phyloP scores from a whole-genome alignment of 1,284 basidiomycete species.

The Apiotrichum sp. region DNA sequence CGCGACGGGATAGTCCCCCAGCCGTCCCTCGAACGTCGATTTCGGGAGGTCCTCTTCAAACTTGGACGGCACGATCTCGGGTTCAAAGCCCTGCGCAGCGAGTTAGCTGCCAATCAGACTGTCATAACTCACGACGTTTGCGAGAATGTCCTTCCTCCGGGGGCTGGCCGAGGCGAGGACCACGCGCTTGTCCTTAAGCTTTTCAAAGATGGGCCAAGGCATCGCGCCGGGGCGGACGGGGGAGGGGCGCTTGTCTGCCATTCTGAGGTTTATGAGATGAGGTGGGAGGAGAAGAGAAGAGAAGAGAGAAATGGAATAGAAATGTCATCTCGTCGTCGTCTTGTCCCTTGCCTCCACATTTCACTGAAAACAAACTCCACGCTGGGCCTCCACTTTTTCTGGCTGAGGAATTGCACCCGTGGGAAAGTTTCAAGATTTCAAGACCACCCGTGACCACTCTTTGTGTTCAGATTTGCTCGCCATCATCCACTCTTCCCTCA shows the following conservation, averaged over 20 bases:
- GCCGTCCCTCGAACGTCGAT: conserved; percentile 60
- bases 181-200: conserved; percentile 63
- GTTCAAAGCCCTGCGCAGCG: conserved; percentile 63
- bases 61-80: conserved; percentile 80
- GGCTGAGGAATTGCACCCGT: no score
- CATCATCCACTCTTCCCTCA: background rate
- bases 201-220: conserved; percentile 61
- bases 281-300: no score
- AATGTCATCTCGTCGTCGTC: no score
- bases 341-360: no score
- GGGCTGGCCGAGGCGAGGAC: conserved; percentile 81
- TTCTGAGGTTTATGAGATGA: background rate
- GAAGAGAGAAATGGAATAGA: no score
- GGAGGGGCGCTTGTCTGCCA: conserved; percentile 17
- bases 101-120: conserved; percentile 14
- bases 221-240: conserved; percentile 66
- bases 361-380: no score
- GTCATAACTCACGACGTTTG: conserved; percentile 59
- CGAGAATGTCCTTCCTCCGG: conserved; percentile 76
- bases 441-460: background rate
- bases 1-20: conserved; percentile 88
- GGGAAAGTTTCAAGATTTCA: no score
- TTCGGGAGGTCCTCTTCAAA: conserved; percentile 78
- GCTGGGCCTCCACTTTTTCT: no score
- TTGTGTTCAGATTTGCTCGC: no score